Conservation (phyloP, 768 basidiomycete genomes). For the Naganishia vaughanmartiniae region DNA sequence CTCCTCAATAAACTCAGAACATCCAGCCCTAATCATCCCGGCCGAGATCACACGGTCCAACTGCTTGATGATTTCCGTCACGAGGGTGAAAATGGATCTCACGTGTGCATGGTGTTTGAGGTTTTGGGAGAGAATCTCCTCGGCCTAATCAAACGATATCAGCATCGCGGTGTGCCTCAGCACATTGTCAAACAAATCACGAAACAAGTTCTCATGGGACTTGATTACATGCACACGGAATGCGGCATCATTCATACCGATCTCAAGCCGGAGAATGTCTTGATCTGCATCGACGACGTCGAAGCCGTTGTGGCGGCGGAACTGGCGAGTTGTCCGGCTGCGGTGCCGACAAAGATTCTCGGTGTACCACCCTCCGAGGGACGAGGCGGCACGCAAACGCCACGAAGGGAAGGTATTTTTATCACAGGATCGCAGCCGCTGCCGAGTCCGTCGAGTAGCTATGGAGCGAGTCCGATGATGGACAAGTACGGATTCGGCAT, state of each 20-base stretch:
- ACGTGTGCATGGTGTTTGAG: slow-evolving; percentile 99
- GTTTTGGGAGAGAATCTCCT: slow-evolving; percentile 95
- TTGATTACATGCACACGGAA: slow-evolving; percentile 96
- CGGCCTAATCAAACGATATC: slow-evolving; percentile 92
- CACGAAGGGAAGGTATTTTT: slow-evolving; percentile 72
- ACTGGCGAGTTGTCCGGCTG: slow-evolving; percentile 60
- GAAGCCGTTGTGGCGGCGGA: slow-evolving; percentile 86
- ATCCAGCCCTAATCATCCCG: slow-evolving; percentile 75
- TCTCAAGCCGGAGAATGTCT: slow-evolving; percentile 95
- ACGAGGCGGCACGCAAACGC: slow-evolving; percentile 93
- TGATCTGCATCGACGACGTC: slow-evolving; percentile 95
- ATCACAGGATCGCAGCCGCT: slow-evolving; percentile 93
- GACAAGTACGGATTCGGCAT: slow-evolving; percentile 90
- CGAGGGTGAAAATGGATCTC: slow-evolving; percentile 91
- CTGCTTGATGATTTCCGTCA: slow-evolving; percentile 97
- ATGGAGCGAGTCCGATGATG: slow-evolving; percentile 70
- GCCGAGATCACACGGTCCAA: slow-evolving; percentile 89
- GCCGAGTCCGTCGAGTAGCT: slow-evolving; percentile 67
- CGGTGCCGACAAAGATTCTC: slow-evolving; percentile 73
- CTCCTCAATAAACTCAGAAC: slow-evolving; percentile 92
- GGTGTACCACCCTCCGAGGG: slow-evolving; percentile 87
- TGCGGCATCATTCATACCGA: slow-evolving; percentile 98
- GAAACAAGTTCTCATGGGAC: slow-evolving; percentile 88
- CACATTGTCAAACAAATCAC: slow-evolving; percentile 90
- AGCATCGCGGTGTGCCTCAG: slow-evolving; percentile 96